These are phyloP conservation scores for Skeletonema potamos DNA, from an alignment of 108 stramenopile species.

Conservation along the genomic window DNA sequence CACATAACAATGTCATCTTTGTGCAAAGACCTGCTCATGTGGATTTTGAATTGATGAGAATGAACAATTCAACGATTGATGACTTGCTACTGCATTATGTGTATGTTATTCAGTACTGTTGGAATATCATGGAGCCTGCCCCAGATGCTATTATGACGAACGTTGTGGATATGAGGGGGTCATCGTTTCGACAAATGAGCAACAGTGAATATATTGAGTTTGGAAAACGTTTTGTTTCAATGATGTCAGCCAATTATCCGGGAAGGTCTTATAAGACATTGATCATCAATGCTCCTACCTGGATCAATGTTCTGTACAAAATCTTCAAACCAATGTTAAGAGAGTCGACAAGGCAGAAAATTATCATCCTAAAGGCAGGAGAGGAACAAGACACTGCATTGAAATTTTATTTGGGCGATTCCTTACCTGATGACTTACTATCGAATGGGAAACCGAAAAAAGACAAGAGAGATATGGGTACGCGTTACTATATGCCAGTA, in stretches of 20 bases:
- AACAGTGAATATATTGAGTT: conserved; percentile 63
- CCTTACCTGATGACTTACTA: conserved; percentile 42
- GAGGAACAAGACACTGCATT: conserved; percentile 57
- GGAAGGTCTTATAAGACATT: conserved; percentile 70
- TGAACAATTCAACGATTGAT: conserved; percentile 56
- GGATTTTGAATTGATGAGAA: conserved; percentile 49
- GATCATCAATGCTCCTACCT: conserved; percentile 74
- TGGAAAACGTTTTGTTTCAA: conserved; percentile 61
- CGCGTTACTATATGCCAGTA: conserved; percentile 30
- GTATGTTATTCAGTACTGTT: conserved; percentile 77
- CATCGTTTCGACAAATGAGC: conserved; percentile 47
- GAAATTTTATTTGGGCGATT: conserved; percentile 52
- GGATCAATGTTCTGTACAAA: conserved; percentile 71
- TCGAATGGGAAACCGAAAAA: conserved; percentile 3
- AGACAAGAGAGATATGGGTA: neutral
- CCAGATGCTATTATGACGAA: conserved; percentile 71
- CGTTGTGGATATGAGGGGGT: conserved; percentile 71
- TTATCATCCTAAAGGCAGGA: conserved; percentile 56
- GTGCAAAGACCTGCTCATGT: conserved; percentile 59
- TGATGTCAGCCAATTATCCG: conserved; percentile 75
- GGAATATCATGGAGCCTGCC: conserved; percentile 70
- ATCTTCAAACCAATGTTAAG: conserved; percentile 68
- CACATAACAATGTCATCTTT: conserved; percentile 56
- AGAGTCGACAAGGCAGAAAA: conserved; percentile 75
- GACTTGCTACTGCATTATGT: conserved; percentile 72